These are phyloP conservation scores for Phycomyces blakesleeanus DNA, from an alignment of 192 early-diverging fungal species.

Conservation along the genomic window DNA sequence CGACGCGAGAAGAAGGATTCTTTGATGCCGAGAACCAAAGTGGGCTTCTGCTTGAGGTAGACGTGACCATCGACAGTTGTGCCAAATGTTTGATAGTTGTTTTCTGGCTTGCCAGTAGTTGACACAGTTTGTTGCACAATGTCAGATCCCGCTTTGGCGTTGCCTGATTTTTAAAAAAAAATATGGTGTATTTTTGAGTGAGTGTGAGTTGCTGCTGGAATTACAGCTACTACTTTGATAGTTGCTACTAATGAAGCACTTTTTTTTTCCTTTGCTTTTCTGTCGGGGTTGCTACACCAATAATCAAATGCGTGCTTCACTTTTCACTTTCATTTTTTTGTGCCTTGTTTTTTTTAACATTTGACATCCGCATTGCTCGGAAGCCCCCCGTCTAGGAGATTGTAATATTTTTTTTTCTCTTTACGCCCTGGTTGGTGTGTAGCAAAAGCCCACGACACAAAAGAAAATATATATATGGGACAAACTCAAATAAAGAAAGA, in stretches of 20 bases:
- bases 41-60: conserved; percentile 8
- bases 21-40: conserved; percentile 29
- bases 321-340: too few species aligned
- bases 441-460: too few species aligned
- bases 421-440: too few species aligned
- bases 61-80: conserved; percentile 19
- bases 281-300: not conserved
- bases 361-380: too few species aligned
- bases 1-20: conserved; percentile 32
- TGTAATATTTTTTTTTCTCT: too few species aligned
- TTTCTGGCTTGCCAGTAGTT: conserved; percentile 7
- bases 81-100: conserved; percentile 22
- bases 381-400: too few species aligned
- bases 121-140: conserved; percentile 25
- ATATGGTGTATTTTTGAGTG: not conserved
- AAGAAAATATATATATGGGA: too few species aligned
- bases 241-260: too few species aligned
- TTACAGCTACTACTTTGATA: too few species aligned
- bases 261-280: conserved; percentile 2
- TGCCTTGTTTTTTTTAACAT: too few species aligned
- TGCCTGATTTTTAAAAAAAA: conserved; percentile 20
- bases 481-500: not conserved
- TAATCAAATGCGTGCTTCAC: not conserved
- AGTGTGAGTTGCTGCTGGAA: not conserved
- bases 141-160: conserved; percentile 22